Evolutionary conservation across 2,329 filamentous ascomycete genomes (phyloP).

Genomic region (Cladosporium colombiae): DNA sequence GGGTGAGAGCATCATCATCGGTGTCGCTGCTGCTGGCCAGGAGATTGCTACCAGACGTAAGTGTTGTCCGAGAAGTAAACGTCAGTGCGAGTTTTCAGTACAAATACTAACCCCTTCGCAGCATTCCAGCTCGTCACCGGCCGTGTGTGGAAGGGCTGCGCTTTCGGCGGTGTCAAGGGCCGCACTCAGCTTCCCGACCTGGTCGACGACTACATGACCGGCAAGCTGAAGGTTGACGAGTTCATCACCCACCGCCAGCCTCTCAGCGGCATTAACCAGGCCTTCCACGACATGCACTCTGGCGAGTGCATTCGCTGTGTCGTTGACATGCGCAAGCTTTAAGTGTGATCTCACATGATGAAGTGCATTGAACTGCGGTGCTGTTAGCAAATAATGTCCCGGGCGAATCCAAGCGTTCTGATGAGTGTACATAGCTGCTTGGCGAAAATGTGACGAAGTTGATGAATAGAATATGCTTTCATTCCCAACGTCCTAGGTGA

Average conservation of each 20-base stretch:
- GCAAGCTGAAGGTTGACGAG: slow-evolving; percentile 95
- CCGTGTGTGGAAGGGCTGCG: slow-evolving; percentile 95
- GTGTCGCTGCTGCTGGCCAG: slow-evolving; percentile 92
- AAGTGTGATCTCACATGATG: not conserved
- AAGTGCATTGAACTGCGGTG: not conserved
- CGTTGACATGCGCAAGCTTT: slow-evolving; percentile 59
- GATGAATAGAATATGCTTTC: slow-evolving; percentile 1
- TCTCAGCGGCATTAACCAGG: slow-evolving; percentile 80
- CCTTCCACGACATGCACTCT: slow-evolving; percentile 91
- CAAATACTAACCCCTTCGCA: slow-evolving; percentile 42
- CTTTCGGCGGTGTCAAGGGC: slow-evolving; percentile 97
- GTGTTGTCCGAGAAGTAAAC: slow-evolving; percentile 43
- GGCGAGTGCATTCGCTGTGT: slow-evolving; percentile 97
- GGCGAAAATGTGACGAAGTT: slow-evolving; percentile 6
- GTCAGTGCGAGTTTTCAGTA: not conserved
- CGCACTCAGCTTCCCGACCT: slow-evolving; percentile 86
- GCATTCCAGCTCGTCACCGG: slow-evolving; percentile 98
- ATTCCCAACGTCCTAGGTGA: not conserved
- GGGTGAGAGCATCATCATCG: slow-evolving; percentile 97
- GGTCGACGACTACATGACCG: slow-evolving; percentile 84
- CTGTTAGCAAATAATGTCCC: not conserved
- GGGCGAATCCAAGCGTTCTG: not conserved
- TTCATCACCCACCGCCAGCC: slow-evolving; percentile 96
- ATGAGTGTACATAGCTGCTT: not conserved
- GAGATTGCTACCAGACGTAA: slow-evolving; percentile 91